Base-by-base conservation (phyloP, 805 yeast genomes). In the Starmerella apis region DNA sequence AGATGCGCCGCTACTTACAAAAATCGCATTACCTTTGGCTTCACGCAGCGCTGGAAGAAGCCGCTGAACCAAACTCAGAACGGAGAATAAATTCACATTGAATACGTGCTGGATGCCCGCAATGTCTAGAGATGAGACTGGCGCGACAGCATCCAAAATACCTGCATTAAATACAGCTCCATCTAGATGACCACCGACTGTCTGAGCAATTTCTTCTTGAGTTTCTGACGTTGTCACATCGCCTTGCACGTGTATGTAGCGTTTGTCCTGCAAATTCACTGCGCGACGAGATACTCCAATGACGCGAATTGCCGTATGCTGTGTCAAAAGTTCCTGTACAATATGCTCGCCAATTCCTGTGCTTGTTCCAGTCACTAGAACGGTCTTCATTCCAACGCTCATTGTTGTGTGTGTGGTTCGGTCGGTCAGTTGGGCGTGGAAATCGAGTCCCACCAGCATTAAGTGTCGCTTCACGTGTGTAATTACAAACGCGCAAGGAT, bases 1-100 rank as follows among this genome's bases (percentile, higher is more conserved):
- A 18, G 94, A 75, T 0, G 97, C 96, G 5, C 96, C 96, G 1
- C 95, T 85, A 18, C 94, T 83, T 0, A 88, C 95, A 49, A 82
- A 78, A n/a, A 90, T 71, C 32, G 83, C 72, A 37, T 71, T 74
- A 0, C 95, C 95, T 13, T 73, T 67, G 3, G 78, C 55, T 46
- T 69, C 63, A 33, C 75, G 68, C 55, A 90, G 68, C 32, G 74
- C 68, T 0, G 90, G 87, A 42, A 54, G 46, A 47, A 57, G 52
- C 31, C 47, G 55, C 20, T 70, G 56, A 10, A 81, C 76, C 56
- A 86, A 68, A 2, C 73, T 72, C 4, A 86, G 82, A 3, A 81
- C 74, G 4, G 94, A 76, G 63, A 87, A 86, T 63, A 83, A 76
- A 63, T 90, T 88, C 55, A 88, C 69, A 45, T 87, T 86, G 60